Percentiles rank a stretch among this genome's conserved stretches.
phyloP scores from a whole-genome alignment of 768 basidiomycete species.

The Hortiboletus campestris region DNA sequence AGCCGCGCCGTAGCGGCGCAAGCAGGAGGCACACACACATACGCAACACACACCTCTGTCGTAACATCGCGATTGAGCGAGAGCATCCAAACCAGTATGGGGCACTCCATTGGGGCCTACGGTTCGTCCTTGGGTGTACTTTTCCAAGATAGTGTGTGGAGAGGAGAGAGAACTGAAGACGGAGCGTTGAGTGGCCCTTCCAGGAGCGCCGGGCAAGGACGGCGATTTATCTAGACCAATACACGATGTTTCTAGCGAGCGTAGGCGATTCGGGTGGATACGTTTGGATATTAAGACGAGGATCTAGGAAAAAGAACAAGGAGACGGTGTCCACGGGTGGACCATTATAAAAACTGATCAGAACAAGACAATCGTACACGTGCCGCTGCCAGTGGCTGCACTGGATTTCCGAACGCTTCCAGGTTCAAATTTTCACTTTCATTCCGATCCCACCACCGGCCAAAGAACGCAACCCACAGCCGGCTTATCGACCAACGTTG shows the following conservation, averaged over 20 bases:
- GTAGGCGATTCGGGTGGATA: not conserved
- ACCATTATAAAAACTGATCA: constrained; percentile 31
- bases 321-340: constrained; percentile 6
- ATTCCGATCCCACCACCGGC: not conserved
- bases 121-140: not conserved
- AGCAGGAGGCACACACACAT: not conserved
- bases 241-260: not conserved
- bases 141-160: not conserved
- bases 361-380: constrained; percentile 29
- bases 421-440: not conserved
- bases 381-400: constrained; percentile 12
- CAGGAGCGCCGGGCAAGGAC: not conserved
- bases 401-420: constrained; percentile 3
- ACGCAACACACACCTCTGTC: constrained; percentile 46
- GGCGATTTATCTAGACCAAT: not conserved
- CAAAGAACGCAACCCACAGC: not conserved
- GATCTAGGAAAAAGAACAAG: constrained; percentile 3
- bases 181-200: not conserved
- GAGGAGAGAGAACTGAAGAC: not conserved
- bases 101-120: constrained; percentile 46
- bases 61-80: constrained; percentile 73
- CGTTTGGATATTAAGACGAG: not conserved
- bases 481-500: not conserved
- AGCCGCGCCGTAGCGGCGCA: constrained; percentile 6
- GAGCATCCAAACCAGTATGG: constrained; percentile 79